Base-by-base conservation (phyloP, 805 yeast species). In the Candida boleticola region DNA sequence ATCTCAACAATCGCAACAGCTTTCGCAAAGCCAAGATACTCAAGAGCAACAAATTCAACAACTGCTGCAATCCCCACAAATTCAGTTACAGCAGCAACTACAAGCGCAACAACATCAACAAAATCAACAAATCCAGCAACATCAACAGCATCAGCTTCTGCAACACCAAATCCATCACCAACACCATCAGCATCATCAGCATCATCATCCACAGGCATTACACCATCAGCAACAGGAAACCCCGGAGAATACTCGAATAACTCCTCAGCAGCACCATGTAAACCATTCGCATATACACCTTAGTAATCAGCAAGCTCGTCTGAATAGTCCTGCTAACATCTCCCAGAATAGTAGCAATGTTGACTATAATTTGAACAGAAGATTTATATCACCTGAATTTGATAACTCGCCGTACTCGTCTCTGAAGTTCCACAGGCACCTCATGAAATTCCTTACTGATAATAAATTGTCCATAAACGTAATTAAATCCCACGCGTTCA, bases 381-480 rank as follows among this genome's bases (percentile, higher is more conserved):
- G 43, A 26, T 40, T 25, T 18, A 17, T 29, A n/a, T 29, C 36
- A 10, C 27, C 34, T n/a, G 39, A 40, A 16, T 36, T 58, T 36
- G 80, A 76, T 38, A 66, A 66, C 42, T 39, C 67, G 6, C 71
- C 74, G 1, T 77, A 77, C 53, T 52, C 79, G 1, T 56, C 67
- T 14, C 55, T 63, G 53, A 72, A 69, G 47, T 75, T 78, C 52
- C 82, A 76, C 44, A 71, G 69, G 46, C 77, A 77, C 46, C 55
- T 78, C 22, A 61, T 76, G 64, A 68, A 63, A 47, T 78, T 77
- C 43, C 54, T 77, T 29, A 64, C 72, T 13, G 82, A 77, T n/a
- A 74, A 78, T 55, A 76, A 75, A 51, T 57, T 78, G 9, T 68
- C 78, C 0, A 65, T 76, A 23, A 62, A 60, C 18, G 68, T 71